Base-by-base conservation (phyloP, 2,329 filamentous ascomycete species). In the Niveomyces coronatus region DNA sequence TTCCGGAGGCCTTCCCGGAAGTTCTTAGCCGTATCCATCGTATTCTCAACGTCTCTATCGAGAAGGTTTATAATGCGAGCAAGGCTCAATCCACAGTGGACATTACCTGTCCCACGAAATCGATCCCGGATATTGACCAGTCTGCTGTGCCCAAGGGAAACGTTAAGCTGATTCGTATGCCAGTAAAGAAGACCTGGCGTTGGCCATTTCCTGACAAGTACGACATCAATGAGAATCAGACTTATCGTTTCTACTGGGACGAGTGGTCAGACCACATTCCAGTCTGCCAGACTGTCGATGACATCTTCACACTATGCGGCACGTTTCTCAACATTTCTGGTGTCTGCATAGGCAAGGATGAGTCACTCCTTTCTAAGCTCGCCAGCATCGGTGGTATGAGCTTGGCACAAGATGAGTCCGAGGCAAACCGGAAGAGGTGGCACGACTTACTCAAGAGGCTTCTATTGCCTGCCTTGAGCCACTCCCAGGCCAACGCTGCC, bases 211-310 rank as follows among this genome's bases (percentile, higher is more conserved):
- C 86, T 5, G 88, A 94, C 49, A 79, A 76, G 47, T 71, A 71
- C 45, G 85, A 91, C 51, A 77, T 76, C 18, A 79, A 79, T 39
- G 85, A 87, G 48, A 79, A 80, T 15, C 71, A 73, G n/a, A 75
- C 83, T 37, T 96, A 95, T 56, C 77, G 83, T 23, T 96, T 93
- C 55, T 98, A 98, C 58, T 95, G 91, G 79, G 87, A 94, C 42
- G 91, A 96, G 49, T 98, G 91, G 91, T 72, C 79, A 3, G 89
- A 96, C 58, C 94, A 91, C 46, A 71, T 98, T 31, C 93, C 91
- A 1, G 65, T 94, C 15, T 98, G 91, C 53, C 88, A 94, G 55
- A 83, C 70, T 2, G 77, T 94, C 5, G 86, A 95, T 45, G 91
- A 98, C 53, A 72, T 98, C 11, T 91, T 96, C 57, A 79, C 81